Evolutionary conservation across 306 rosid genomes (phyloP).

Genomic region (Fragaria iinumae): DNA sequence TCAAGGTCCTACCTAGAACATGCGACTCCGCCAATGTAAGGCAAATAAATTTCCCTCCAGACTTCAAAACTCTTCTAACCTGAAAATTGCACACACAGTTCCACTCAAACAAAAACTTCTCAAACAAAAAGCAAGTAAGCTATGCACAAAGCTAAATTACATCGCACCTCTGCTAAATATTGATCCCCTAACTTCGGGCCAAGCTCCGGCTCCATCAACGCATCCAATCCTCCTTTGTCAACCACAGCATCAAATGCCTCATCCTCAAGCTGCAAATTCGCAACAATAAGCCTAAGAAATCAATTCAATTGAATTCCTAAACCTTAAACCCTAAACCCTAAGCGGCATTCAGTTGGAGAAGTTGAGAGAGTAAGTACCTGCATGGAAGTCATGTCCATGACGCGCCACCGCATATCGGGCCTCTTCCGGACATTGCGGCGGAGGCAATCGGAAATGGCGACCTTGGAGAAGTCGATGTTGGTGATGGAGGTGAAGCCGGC

Average conservation of each 20-base stretch:
- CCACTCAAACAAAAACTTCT: constrained; percentile 6
- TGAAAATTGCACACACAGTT: constrained; percentile 30
- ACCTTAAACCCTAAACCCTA: background rate
- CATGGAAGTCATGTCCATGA: constrained; percentile 92
- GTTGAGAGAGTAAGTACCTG: constrained; percentile 37
- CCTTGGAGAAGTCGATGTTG: constrained; percentile 86
- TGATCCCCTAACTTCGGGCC: constrained; percentile 77
- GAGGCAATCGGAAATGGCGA: constrained; percentile 82
- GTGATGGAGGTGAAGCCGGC: constrained; percentile 59
- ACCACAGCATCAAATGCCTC: constrained; percentile 54
- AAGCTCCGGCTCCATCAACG: constrained; percentile 89
- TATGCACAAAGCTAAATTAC: background rate
- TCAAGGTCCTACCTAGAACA: constrained; percentile 59
- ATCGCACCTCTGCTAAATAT: constrained; percentile 70
- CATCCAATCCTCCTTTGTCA: constrained; percentile 98
- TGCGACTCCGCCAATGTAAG: constrained; percentile 88
- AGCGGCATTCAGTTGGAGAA: background rate
- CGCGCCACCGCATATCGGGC: constrained; percentile 91
- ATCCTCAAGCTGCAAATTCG: constrained; percentile 49
- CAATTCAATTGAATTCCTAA: constrained; percentile 2
- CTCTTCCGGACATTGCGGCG: constrained; percentile 87
- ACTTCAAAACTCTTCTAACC: constrained; percentile 80
- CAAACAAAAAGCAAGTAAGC: constrained; percentile 11
- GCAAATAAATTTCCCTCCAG: constrained; percentile 84
- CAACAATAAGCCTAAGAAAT: background rate